Conservation (phyloP, 192 early-diverging fungal genomes). For the Coemansia sp. region DNA sequence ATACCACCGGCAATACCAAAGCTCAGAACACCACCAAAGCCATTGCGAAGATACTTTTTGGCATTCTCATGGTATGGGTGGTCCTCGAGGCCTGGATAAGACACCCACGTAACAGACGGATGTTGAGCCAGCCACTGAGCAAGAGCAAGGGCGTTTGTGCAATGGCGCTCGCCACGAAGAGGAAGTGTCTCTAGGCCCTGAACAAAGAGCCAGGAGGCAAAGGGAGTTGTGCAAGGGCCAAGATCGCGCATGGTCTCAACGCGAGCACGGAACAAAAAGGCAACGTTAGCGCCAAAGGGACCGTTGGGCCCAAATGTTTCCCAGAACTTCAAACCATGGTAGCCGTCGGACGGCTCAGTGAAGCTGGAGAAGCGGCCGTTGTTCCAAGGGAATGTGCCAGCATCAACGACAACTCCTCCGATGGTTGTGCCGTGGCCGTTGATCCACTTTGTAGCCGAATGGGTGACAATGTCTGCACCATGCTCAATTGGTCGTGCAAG, state of each 20-base stretch:
- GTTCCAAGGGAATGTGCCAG: conserved; percentile 86
- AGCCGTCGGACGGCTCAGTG: conserved; percentile 73
- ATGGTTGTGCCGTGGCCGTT: conserved; percentile 89
- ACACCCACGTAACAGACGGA: conserved; percentile 80
- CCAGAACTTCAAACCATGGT: conserved; percentile 88
- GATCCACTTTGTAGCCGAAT: conserved; percentile 95
- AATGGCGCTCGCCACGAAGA: conserved; percentile 83
- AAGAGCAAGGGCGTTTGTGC: conserved; percentile 74
- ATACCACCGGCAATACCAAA: conserved; percentile 67
- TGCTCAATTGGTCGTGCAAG: conserved; percentile 82
- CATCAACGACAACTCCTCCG: conserved; percentile 87
- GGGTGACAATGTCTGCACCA: conserved; percentile 94
- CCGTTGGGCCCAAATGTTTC: conserved; percentile 78
- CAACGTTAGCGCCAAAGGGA: conserved; percentile 56
- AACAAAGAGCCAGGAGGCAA: conserved; percentile 82
- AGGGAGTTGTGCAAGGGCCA: conserved; percentile 83
- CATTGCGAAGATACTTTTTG: conserved; percentile 77
- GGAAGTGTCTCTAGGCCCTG: conserved; percentile 92
- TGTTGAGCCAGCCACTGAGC: conserved; percentile 77
- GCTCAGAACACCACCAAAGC: conserved; percentile 85
- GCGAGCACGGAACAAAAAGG: conserved; percentile 76
- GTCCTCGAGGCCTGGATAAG: conserved; percentile 78
- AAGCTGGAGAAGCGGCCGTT: conserved; percentile 88
- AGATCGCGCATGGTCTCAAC: conserved; percentile 85
- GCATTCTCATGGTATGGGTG: conserved; percentile 81